Percentiles rank a stretch among this genome's conserved stretches.
These are phyloP conservation scores for Bryoglossum gracile DNA, from an alignment of 495 filamentous ascomycete species.

Conservation along the genomic window DNA sequence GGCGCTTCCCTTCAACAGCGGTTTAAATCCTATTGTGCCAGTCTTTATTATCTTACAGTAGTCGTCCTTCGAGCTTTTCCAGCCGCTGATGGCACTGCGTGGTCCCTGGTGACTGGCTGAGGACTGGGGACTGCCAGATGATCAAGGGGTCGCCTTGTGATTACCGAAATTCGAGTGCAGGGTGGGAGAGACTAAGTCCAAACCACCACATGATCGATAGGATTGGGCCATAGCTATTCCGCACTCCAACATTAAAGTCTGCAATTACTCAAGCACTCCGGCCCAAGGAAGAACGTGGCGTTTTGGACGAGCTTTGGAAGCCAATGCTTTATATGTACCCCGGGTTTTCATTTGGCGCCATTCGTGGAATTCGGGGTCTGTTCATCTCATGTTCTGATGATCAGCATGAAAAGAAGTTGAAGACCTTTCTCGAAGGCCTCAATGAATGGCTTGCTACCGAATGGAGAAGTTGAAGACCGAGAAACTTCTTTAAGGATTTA, in stretches of 20 bases:
- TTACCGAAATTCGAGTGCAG: slow-evolving; percentile 1
- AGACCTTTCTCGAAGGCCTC: background rate
- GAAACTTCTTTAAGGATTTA: background rate
- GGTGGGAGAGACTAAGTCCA: slow-evolving; percentile 1
- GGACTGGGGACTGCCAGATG: background rate
- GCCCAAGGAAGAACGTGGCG: background rate
- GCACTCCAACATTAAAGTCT: background rate
- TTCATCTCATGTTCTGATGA: background rate
- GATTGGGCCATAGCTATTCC: background rate
- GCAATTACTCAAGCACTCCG: background rate
- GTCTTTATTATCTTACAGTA: background rate
- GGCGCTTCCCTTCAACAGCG: background rate
- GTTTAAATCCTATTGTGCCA: background rate
- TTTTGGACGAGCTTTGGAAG: background rate
- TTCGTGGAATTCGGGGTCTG: background rate
- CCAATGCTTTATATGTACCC: background rate
- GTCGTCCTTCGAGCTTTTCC: background rate
- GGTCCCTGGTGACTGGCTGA: background rate
- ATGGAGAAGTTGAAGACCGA: background rate
- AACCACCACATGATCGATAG: slow-evolving; percentile 1
- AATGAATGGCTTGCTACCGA: background rate
- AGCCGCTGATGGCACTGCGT: background rate
- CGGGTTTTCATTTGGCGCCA: background rate
- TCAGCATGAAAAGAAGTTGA: background rate
- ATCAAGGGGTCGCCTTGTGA: slow-evolving; percentile 1